A percentile compares a stretch with the other conserved stretches of the same genome.
Conservation (phyloP, 139 green algal genomes). For the Closterium sp. region DNA sequence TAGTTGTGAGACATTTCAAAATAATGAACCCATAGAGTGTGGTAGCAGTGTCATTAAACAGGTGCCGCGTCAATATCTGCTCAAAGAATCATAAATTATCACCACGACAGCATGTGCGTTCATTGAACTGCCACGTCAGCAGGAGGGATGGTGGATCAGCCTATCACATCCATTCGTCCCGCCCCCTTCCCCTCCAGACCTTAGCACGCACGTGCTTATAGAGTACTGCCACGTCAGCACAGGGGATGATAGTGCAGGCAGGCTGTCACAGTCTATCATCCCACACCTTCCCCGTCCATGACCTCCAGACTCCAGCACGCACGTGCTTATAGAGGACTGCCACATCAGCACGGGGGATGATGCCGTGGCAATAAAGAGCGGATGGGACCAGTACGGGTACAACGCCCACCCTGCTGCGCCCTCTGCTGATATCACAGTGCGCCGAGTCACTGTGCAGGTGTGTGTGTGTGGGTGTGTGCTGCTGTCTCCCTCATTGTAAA, state of each 20-base stretch:
- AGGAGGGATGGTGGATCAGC: neutral
- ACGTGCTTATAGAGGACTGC: slow-evolving; percentile 49
- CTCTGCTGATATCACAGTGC: slow-evolving; percentile 6
- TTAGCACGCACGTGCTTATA: slow-evolving; percentile 35
- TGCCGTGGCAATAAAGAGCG: slow-evolving; percentile 45
- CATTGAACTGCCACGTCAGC: too few species aligned
- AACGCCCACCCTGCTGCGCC: neutral
- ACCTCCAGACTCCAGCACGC: slow-evolving; percentile 13
- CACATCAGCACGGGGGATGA: slow-evolving; percentile 47
- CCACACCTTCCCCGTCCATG: too few species aligned
- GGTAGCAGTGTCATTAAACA: too few species aligned
- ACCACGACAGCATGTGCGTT: too few species aligned
- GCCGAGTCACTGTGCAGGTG: neutral
- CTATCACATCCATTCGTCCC: neutral
- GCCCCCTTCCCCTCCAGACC: neutral
- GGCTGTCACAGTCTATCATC: too few species aligned
- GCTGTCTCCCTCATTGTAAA: slow-evolving; percentile 4
- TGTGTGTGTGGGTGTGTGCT: neutral
- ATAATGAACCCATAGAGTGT: too few species aligned
- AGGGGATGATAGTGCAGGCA: slow-evolving; percentile 37
- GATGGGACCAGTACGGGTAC: slow-evolving; percentile 33
- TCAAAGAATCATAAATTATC: too few species aligned
- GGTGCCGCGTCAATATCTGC: too few species aligned
- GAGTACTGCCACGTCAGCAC: slow-evolving; percentile 39
- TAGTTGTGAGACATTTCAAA: too few species aligned